Percentiles rank a stretch among this genome's conserved stretches.
Evolutionary conservation across 2,329 filamentous ascomycete species (phyloP).

Genomic region (Colletotrichum liaoningense): DNA sequence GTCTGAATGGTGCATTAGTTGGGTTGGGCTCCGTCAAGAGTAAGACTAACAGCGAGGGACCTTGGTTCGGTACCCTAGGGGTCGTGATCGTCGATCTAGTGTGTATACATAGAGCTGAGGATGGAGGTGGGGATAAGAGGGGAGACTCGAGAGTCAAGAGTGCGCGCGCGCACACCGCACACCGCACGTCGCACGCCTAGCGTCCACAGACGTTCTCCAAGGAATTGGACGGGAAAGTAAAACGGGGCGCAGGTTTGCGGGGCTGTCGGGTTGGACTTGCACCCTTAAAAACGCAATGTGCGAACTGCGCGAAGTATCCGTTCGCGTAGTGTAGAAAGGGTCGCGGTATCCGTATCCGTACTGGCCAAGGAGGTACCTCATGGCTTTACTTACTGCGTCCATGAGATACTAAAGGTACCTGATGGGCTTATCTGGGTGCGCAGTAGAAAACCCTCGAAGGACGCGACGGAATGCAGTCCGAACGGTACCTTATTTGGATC

Average conservation of each 20-base stretch:
- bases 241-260: conserved; percentile 3
- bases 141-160: neutral
- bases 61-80: conserved; percentile 22
- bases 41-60: conserved; percentile 7
- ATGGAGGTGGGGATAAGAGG: neutral
- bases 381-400: neutral
- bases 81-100: conserved; percentile 31
- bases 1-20: conserved; percentile 15
- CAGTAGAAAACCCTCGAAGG: neutral
- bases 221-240: conserved; percentile 23
- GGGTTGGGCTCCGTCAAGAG: conserved; percentile 5
- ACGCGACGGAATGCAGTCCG: neutral
- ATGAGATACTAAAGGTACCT: neutral
- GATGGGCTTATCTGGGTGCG: neutral
- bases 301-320: too few species aligned
- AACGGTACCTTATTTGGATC: neutral
- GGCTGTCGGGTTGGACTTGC: neutral
- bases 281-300: neutral
- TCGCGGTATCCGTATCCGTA: neutral
- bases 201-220: neutral
- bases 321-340: neutral
- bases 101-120: neutral
- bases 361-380: neutral
- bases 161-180: neutral
- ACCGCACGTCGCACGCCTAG: neutral